phyloP scores from a whole-genome alignment of 1,284 basidiomycete genomes.

The Cerrena zonata region DNA sequence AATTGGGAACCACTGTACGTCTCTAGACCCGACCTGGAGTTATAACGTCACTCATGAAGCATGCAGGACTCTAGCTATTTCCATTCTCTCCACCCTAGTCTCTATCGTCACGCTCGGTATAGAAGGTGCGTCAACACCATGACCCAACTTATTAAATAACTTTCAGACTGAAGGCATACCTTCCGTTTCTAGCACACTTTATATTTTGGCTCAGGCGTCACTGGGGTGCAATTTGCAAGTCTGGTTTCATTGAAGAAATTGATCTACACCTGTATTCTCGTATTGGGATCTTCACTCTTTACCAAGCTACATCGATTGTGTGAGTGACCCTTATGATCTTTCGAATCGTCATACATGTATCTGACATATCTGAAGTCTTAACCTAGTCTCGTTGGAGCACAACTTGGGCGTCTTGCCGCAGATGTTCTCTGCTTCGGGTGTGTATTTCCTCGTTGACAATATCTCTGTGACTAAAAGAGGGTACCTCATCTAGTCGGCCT shows the following conservation, averaged over 20 bases:
- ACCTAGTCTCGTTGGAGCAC: slow-evolving; percentile 14
- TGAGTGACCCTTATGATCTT: slow-evolving; percentile 14
- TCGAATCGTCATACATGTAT: not conserved
- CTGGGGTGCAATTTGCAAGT: slow-evolving; percentile 15
- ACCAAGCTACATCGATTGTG: slow-evolving; percentile 18
- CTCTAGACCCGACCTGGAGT: not conserved
- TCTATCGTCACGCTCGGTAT: slow-evolving; percentile 17
- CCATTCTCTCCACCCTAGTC: slow-evolving; percentile 17
- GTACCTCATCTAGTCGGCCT: slow-evolving; percentile 19
- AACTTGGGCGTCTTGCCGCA: slow-evolving; percentile 18
- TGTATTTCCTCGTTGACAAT: not conserved
- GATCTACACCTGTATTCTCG: slow-evolving; percentile 16
- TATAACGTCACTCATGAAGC: not conserved
- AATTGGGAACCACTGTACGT: slow-evolving; percentile 19
- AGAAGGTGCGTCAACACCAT: slow-evolving; percentile 15
- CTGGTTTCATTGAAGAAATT: slow-evolving; percentile 11
- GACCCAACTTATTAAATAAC: not conserved
- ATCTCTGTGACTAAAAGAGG: no score
- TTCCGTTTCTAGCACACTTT: slow-evolving; percentile 16
- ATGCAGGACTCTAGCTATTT: slow-evolving; percentile 11
- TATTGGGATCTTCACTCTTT: slow-evolving; percentile 18
- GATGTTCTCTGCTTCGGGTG: slow-evolving; percentile 25
- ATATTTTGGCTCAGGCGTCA: slow-evolving; percentile 12
- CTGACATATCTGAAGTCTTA: slow-evolving; percentile 11
- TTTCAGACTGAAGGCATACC: no score